Evolutionary conservation across 345 rosid genomes (phyloP), one percentile per base, ranked within the genome.

Genomic region (Brassica napus): DNA sequence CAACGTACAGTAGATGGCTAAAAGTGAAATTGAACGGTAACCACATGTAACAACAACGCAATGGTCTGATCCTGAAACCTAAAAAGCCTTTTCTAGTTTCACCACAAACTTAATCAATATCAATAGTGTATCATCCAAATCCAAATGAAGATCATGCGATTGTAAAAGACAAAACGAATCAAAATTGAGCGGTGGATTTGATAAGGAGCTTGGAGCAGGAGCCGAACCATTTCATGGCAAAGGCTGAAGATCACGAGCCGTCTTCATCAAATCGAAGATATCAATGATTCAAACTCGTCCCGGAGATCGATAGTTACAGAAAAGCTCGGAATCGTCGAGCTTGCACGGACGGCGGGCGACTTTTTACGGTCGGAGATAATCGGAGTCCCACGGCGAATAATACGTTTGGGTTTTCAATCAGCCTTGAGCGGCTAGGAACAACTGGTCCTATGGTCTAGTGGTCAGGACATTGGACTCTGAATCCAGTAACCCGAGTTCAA

Each of bases 401-500:
- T 23, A 23, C 24, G 24, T 23, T 23, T 23, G 24, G 24, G 24
- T 23, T 23, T 23, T 23, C 24, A 23, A 23, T 23, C 24, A 23
- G 24, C 24, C n/a, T 8, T 42, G 5, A 0, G 12, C 30, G n/a
- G 3, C 21, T 3, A 4, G 1, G 1, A 35, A 1, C 66, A 77
- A 54, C 7, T 12, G 83, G 83, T 71, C 77, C 80, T 76, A 16
- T 55, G 24, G 60, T 55, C 24, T 55, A 55, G 97, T 79, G 94
- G 97, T 92, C 15, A 88, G 97, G 93, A 89, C 93, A 90, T 92
- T 90, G 90, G 97, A 91, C 94, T 89, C 90, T 90, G 95, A 90
- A 92, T 94, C 92, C 92, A 90, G 89, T 91, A 91, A 89, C 97
- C 95, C 94, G 92, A 91, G 92, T 92, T 94, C 98, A 90, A 88